Evolutionary conservation across 768 basidiomycete species (phyloP).

Genomic region (Boletus subparvulus): DNA sequence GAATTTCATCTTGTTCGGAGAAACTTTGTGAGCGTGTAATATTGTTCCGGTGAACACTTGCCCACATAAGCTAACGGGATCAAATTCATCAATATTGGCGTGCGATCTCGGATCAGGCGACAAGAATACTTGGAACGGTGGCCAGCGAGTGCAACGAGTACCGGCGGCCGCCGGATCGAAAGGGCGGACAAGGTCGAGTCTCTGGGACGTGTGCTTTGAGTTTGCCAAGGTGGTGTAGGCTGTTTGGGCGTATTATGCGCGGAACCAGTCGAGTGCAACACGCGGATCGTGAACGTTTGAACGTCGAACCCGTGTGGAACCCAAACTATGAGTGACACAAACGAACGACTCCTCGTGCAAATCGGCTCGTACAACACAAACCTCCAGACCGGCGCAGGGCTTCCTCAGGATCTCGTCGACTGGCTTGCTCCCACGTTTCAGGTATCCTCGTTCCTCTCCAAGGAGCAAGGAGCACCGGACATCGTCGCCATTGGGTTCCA

Average conservation of each 20-base stretch:
- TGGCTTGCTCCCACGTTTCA: slow-evolving; percentile 86
- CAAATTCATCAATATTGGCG: too few relatives aligned
- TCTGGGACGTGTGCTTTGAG: too few relatives aligned
- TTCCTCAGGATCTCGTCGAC: slow-evolving; percentile 85
- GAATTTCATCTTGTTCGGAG: neutral
- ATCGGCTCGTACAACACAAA: slow-evolving; percentile 92
- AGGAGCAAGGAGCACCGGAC: slow-evolving; percentile 68
- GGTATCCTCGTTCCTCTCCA: slow-evolving; percentile 69
- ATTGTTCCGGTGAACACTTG: too few relatives aligned
- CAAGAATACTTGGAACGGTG: too few relatives aligned
- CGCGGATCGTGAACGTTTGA: too few relatives aligned
- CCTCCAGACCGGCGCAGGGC: slow-evolving; percentile 68
- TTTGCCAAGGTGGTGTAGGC: too few relatives aligned
- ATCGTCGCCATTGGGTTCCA: slow-evolving; percentile 92
- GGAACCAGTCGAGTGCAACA: neutral
- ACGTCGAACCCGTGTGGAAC: neutral
- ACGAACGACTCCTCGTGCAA: slow-evolving; percentile 57
- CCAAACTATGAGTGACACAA: slow-evolving; percentile 15
- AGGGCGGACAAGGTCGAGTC: too few relatives aligned
- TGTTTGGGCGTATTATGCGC: too few relatives aligned
- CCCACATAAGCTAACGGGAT: too few relatives aligned
- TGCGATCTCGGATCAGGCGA: too few relatives aligned
- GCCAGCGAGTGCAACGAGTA: too few relatives aligned
- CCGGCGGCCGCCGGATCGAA: too few relatives aligned
- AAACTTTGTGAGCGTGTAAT: neutral